Evolutionary conservation across 2,329 filamentous ascomycete species (phyloP).

Genomic region (Harringtonia lauricola): DNA sequence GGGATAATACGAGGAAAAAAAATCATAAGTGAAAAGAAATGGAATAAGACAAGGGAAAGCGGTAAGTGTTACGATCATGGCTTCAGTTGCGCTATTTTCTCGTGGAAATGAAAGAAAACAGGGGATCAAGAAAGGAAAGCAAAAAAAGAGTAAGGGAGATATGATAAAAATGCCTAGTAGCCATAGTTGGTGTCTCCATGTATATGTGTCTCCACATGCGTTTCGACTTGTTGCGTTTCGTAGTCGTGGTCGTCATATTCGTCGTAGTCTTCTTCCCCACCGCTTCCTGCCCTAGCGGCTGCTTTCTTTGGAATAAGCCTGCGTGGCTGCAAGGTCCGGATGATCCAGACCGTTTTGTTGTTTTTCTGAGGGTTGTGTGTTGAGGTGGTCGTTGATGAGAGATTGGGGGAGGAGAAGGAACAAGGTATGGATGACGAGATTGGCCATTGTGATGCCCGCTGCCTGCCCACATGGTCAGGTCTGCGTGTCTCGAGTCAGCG

Average conservation of each 20-base stretch:
- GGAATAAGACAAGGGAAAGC: no score
- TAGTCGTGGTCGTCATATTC: constrained; percentile 4
- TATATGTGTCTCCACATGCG: constrained; percentile 10
- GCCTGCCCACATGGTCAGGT: no score
- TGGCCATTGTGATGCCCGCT: no score
- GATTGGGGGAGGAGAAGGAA: not conserved
- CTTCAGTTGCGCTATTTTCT: not conserved
- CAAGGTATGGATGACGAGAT: not conserved
- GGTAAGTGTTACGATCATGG: not conserved
- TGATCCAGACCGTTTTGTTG: constrained; percentile 12
- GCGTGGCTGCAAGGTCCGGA: constrained; percentile 9
- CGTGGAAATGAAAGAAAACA: not conserved
- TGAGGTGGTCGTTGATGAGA: not conserved
- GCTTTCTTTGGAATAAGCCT: constrained; percentile 1
- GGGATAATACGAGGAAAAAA: not conserved
- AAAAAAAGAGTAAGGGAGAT: not conserved
- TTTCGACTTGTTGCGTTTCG: constrained; percentile 8
- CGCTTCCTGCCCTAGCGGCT: not conserved
- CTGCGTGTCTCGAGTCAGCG: no score
- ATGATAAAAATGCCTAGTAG: not conserved
- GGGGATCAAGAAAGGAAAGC: not conserved
- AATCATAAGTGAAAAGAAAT: not conserved
- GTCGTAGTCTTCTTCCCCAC: not conserved
- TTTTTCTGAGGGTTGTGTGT: constrained; percentile 1
- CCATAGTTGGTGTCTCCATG: not conserved